Percentiles rank a stretch among this genome's conserved stretches.
Evolutionary conservation across 148 eudicot species (phyloP).

Genomic region (Rhododendron molle): DNA sequence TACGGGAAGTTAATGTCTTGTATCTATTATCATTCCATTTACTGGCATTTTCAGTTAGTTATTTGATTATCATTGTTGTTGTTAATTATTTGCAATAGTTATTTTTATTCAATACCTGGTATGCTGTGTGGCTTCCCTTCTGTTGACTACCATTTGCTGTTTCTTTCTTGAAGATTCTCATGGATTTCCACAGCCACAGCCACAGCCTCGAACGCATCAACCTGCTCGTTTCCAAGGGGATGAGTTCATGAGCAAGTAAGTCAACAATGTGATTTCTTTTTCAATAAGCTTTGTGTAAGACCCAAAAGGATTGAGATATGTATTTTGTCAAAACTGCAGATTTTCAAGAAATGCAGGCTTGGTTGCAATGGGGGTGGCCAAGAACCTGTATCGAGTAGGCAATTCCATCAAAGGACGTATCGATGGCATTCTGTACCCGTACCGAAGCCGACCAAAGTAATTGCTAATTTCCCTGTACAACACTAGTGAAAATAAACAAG

Average conservation of each 20-base stretch:
- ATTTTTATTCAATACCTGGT: not conserved
- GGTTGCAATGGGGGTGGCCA: slow-evolving; percentile 83
- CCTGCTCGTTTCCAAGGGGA: slow-evolving; percentile 53
- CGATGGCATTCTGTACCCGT: slow-evolving; percentile 70
- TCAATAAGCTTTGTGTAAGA: not conserved
- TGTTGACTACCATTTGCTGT: not conserved
- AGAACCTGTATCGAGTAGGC: slow-evolving; percentile 71
- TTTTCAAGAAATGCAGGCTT: slow-evolving; percentile 71
- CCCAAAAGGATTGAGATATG: not conserved
- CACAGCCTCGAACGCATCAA: slow-evolving; percentile 44
- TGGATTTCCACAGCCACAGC: slow-evolving; percentile 27
- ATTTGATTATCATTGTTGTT: no score
- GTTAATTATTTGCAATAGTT: not conserved
- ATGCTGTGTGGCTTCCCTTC: not conserved
- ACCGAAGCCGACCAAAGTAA: slow-evolving; percentile 69
- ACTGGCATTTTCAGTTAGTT: not conserved
- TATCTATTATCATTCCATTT: not conserved
- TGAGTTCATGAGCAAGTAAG: slow-evolving; percentile 76
- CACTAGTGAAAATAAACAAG: not conserved
- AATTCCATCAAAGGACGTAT: slow-evolving; percentile 61
- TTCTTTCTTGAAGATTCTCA: slow-evolving; percentile 40
- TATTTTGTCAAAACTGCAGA: slow-evolving; percentile 37
- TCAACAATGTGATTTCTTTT: not conserved
- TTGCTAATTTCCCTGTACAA: not conserved
- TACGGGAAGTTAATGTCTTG: not conserved